Conservation (phyloP, 2,329 filamentous ascomycete species). For the Dendrostoma leiphaemia region DNA sequence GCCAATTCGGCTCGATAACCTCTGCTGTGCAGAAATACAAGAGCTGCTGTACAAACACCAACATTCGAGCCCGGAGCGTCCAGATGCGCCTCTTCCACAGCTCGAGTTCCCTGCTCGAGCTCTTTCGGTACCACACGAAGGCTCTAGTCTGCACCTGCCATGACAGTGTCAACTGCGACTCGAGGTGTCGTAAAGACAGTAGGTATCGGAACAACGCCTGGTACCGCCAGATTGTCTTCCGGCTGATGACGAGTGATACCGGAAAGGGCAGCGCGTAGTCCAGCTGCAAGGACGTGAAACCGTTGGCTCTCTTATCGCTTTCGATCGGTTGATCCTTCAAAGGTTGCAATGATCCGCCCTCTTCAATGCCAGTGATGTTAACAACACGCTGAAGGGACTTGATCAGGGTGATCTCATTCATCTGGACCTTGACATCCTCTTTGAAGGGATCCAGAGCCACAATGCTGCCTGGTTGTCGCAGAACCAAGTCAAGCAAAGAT, state of each 20-base stretch:
- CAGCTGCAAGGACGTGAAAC: conserved; percentile 89
- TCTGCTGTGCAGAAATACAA: conserved; percentile 96
- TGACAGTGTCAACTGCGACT: conserved; percentile 79
- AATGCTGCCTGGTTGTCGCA: conserved; percentile 93
- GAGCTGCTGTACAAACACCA: conserved; percentile 94
- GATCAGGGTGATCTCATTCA: conserved; percentile 91
- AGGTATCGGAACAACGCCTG: conserved; percentile 95
- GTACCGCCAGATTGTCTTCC: conserved; percentile 95
- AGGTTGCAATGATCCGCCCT: conserved; percentile 77
- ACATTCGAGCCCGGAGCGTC: conserved; percentile 89
- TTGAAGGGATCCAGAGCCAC: conserved; percentile 96
- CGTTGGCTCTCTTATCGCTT: conserved; percentile 81
- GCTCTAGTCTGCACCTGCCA: conserved; percentile 90
- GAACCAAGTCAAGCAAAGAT: conserved; percentile 88
- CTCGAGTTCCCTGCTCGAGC: conserved; percentile 71
- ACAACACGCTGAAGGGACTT: conserved; percentile 96
- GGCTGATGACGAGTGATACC: conserved; percentile 89
- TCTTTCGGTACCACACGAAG: conserved; percentile 78
- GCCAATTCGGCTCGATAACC: conserved; percentile 98
- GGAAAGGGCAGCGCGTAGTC: conserved; percentile 96
- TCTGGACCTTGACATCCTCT: conserved; percentile 95
- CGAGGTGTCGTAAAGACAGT: conserved; percentile 83
- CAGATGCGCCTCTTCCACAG: conserved; percentile 91
- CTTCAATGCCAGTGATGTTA: conserved; percentile 92
- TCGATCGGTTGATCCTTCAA: conserved; percentile 67